Evolutionary conservation across 2,329 filamentous ascomycete species (phyloP), one percentile per base, ranked within the genome.

Genomic region (Coniochaeta ligniaria): DNA sequence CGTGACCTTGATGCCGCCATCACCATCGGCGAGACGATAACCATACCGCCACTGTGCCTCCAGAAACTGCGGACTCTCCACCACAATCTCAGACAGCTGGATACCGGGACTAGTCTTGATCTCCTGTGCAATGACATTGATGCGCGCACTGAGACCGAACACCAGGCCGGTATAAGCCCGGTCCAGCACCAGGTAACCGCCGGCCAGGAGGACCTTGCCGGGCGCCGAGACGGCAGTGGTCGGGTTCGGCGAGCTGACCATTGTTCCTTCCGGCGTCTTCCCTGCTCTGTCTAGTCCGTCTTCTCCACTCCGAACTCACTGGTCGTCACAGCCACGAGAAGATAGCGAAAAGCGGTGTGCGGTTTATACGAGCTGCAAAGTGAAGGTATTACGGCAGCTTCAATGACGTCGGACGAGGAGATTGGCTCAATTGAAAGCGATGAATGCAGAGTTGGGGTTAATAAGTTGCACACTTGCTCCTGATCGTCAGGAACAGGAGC

Each of bases 111-210:
- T 85, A 17, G 84, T 83, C 65, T 75, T 76, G 65, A 86, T 83
- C 64, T 81, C 78, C 57, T 78, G 75, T 9, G 85, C 83, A 61
- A 88, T 71, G 62, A 88, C 82, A 66, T 87, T 87, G 76, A 91
- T 87, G 64, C 87, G 79, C 52, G 87, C 85, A 69, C 83, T 83
- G 60, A 90, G 82, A 33, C 86, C 86, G 69, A 88, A 83, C 63
- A 91, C 83, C 60, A 91, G 76, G 31, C 88, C 94, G 3, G 90
- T 95, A 75, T 97, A 92, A 63, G 83, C 80, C 63, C 91, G 86
- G 77, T 98, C 94, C 54, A 99, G 87, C 24, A 97, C 94, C 54
- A 98, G 86, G 75, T 98, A 99, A 63, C 95, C 95, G 64, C 95
- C 95, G 4, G 94, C 92, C 59, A 98, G 84, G 65, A 99, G 84